phyloP scores from a whole-genome alignment of 257 asterid genomes.

The Solanum pennellii region DNA sequence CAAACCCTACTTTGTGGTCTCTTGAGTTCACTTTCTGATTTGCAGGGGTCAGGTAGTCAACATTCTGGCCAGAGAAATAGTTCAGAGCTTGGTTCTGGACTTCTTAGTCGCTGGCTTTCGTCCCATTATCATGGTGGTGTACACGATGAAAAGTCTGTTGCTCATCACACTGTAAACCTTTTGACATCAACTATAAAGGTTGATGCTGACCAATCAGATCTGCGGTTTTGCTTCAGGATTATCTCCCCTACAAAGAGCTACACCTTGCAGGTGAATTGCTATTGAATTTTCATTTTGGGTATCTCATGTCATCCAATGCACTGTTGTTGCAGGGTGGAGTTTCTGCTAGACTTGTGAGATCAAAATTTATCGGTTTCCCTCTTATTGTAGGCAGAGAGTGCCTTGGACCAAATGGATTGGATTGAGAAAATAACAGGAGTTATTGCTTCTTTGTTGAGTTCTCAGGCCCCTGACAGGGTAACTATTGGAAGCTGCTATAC shows the following conservation, averaged over 20 bases:
- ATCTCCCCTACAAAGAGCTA: slow-evolving; percentile 98
- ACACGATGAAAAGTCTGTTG: slow-evolving; percentile 98
- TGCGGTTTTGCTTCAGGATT: slow-evolving; percentile 96
- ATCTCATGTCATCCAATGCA: background rate
- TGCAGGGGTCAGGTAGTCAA: slow-evolving; percentile 82
- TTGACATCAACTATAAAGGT: slow-evolving; percentile 97
- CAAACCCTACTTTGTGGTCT: background rate
- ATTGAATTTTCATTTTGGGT: slow-evolving; percentile 7
- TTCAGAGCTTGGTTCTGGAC: slow-evolving; percentile 96
- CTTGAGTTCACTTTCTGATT: background rate
- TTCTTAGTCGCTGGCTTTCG: slow-evolving; percentile 95
- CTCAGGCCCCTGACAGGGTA: slow-evolving; percentile 97
- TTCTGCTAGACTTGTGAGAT: background rate
- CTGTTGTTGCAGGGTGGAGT: background rate
- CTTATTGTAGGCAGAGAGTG: slow-evolving; percentile 92
- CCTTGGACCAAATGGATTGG: slow-evolving; percentile 99
- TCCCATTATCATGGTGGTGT: slow-evolving; percentile 96
- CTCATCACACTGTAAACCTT: slow-evolving; percentile 95
- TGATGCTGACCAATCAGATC: slow-evolving; percentile 97
- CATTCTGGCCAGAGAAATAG: slow-evolving; percentile 86
- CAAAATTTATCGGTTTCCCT: slow-evolving; percentile 14
- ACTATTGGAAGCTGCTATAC: background rate
- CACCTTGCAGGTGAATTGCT: slow-evolving; percentile 72
- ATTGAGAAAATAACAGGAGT: slow-evolving; percentile 98
- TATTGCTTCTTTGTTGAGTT: slow-evolving; percentile 90